A percentile compares a stretch with the other conserved stretches of the same genome.
Conservation (phyloP, 2,329 filamentous ascomycete species). For the Akanthomyces uredinophilus region DNA sequence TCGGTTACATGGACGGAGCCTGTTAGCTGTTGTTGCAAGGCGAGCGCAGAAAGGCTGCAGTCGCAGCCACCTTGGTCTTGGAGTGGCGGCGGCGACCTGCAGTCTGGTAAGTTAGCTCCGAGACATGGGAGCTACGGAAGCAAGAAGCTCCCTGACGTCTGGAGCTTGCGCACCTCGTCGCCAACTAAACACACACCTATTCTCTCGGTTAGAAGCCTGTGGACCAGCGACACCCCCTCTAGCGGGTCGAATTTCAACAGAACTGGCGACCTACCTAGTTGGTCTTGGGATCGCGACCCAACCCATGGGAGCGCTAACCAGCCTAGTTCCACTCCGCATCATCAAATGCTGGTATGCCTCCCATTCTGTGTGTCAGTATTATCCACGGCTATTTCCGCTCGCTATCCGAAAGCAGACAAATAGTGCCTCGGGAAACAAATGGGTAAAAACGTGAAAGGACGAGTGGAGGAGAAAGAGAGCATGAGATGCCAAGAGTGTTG, state of each 20-base stretch:
- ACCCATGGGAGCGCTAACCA: constrained; percentile 6
- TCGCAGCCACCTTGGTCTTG: neutral
- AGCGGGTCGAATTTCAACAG: neutral
- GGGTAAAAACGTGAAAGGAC: neutral
- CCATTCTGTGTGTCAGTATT: neutral
- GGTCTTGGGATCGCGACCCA: constrained; percentile 7
- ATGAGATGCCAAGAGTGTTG: neutral
- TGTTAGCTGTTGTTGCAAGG: neutral
- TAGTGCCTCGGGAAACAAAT: neutral
- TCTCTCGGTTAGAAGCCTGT: neutral
- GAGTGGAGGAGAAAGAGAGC: neutral
- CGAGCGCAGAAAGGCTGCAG: neutral
- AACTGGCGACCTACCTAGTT: neutral
- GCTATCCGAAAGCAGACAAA: neutral
- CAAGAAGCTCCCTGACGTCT: neutral
- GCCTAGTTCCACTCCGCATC: neutral
- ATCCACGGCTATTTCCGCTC: neutral
- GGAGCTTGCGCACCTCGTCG: neutral
- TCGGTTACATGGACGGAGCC: neutral
- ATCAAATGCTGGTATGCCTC: neutral
- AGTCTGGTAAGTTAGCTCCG: neutral
- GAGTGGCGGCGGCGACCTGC: neutral
- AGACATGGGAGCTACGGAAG: constrained; percentile 5
- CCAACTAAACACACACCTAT: constrained; percentile 4
- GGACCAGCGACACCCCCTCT: neutral